Conservation (phyloP, 495 filamentous ascomycete genomes). For the Tetracladium marchalianum region DNA sequence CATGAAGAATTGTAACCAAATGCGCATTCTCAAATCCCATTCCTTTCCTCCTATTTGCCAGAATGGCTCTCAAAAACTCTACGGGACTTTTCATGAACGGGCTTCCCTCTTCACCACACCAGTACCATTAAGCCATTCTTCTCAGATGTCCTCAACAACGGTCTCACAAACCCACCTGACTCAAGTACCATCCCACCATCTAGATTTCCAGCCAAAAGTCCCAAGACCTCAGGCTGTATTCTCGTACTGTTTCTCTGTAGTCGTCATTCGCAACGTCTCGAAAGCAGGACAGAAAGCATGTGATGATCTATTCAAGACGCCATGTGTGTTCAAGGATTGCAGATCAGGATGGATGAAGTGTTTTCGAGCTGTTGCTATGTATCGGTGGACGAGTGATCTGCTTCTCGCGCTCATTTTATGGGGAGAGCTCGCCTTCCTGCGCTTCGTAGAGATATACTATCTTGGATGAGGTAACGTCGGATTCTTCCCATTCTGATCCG, state of each 20-base stretch:
- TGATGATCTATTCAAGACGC: slow-evolving; percentile 4
- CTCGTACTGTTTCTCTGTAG: slow-evolving; percentile 23
- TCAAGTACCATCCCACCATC: slow-evolving; percentile 22
- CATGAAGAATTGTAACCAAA: slow-evolving; percentile 39
- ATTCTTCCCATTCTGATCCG: slow-evolving; percentile 30
- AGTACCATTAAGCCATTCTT: slow-evolving; percentile 6
- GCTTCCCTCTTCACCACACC: slow-evolving; percentile 4
- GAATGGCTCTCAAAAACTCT: slow-evolving; percentile 37
- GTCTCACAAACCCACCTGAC: slow-evolving; percentile 34
- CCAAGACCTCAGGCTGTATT: slow-evolving; percentile 35
- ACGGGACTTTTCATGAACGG: slow-evolving; percentile 41
- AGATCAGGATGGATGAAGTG: slow-evolving; percentile 41
- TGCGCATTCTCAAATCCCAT: slow-evolving; percentile 43
- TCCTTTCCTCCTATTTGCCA: slow-evolving; percentile 42
- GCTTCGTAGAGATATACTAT: slow-evolving; percentile 49
- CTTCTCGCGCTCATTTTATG: slow-evolving; percentile 50
- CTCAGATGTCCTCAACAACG: slow-evolving; percentile 21
- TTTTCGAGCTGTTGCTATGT: slow-evolving; percentile 20
- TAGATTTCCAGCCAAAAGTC: slow-evolving; percentile 25
- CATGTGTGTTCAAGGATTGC: slow-evolving; percentile 1
- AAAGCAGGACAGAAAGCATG: slow-evolving; percentile 39
- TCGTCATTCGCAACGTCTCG: slow-evolving; percentile 29
- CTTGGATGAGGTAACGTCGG: slow-evolving; percentile 25
- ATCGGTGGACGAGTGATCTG: slow-evolving; percentile 40
- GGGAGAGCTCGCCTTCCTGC: slow-evolving; percentile 58